Base-by-base conservation (phyloP, 2,329 filamentous ascomycete species). In the Tolypocladium paradoxum region DNA sequence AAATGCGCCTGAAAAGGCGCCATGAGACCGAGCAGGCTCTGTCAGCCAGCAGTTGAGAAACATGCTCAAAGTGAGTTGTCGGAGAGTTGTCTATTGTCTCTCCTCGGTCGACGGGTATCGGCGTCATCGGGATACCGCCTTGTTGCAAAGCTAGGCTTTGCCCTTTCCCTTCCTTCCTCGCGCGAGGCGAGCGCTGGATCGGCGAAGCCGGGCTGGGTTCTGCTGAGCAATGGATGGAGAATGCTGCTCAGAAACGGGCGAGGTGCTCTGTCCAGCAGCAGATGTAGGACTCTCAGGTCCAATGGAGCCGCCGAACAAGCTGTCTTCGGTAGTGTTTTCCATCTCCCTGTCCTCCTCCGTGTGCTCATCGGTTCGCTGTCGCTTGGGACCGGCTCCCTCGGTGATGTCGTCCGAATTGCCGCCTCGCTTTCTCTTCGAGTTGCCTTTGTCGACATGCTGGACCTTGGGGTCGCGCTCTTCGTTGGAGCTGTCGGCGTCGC, bases 341-440 rank as follows among this genome's bases (percentile, higher is more conserved):
- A 47, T 20, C 18, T 9, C 24, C 9, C 18, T 20, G 18, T 47
- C 43, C 7, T 33, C 22, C 2, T 2, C 20, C 18, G 18, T 11
- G 1, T 31, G 20, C 27, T 22, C 3, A 36, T 27, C n/a, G 5
- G 33, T 50, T 11, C 48, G 40, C 18, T n/a, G 16, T 29, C 38
- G 31, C 40, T 53, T 49, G 20, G 20, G 2, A 22, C 3, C 3
- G 22, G 14, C 22, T 24, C 11, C 16, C 29, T 38, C 31, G 7
- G 6, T 38, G 16, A 2, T 20, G 14, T 53, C 16, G 12, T 11
- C 47, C 37, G 6, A 9, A 12, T n/a, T 6, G 11, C 18, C 33
- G 22, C 46, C 48, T 18, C 52, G 38, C 33, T 33, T 53, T 14
- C 52, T 18, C 52, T 53, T 53, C 47, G n/a, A 14, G 14, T 20